Evolutionary conservation across 306 rosid genomes (phyloP), one percentile per base, ranked within the genome.

Genomic region (cucumber (Cucumis sativus)): DNA sequence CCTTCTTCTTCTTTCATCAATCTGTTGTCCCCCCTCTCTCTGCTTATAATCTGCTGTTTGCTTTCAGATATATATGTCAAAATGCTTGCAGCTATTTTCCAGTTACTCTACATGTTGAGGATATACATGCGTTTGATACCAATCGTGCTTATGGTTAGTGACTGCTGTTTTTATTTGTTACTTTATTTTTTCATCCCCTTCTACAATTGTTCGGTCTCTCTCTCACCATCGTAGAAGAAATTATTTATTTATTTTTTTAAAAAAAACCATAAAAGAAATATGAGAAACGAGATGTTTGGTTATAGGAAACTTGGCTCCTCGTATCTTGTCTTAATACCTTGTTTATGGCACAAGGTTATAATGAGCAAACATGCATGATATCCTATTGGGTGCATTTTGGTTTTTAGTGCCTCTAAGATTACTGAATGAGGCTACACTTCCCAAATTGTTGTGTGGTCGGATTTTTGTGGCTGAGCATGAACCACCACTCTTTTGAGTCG

Each of bases 71-170:
- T 82, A 85, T 94, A 78, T 88, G 95, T 79, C 89, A 82, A 74
- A 83, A 89, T 74, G 97, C 89, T 76, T 81, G 89, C 79, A 67
- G 70, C 82, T 94, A 90, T 80, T 91, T 94, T 82, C 98, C 98
- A 7, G 78, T 92, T 60, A 89, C 88, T 75, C 82, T 91, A 81
- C 88, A 89, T 74, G 95, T 90, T 7, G 96, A 94, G 82, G 93
- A 94, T 79, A 88, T 91, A 15, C 72, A 88, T n/a, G 86, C 86
- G 80, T 94, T 94, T 64, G 84, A 85, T 85, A 88, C 97, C 56
- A 80, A 87, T 84, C 91, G 93, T 23, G 80, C 93, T 79, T 94
- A 94, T 84, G 96, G 98, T 89, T 62, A 63, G 80, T 77, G 33
- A 23, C 81, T 65, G 88, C 70, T 30, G 41, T 16, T 63, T 63